Evolutionary conservation across 768 basidiomycete genomes (phyloP), one percentile per base, ranked within the genome.

Genomic region (Calocera viscosa): DNA sequence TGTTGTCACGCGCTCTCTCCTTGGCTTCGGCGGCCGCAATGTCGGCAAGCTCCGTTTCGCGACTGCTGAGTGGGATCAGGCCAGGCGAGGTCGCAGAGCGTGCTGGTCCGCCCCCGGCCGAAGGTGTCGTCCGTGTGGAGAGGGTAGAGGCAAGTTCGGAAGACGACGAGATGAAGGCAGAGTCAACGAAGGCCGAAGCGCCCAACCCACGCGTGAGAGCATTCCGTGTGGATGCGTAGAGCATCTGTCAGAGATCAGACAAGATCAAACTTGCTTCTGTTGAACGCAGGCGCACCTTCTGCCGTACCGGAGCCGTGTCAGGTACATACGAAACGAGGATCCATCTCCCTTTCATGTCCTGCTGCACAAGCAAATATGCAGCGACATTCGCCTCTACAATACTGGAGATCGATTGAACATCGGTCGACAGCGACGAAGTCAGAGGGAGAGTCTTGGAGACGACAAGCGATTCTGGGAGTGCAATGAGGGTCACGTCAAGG

Each of bases 41-140:
- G 66, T 87, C 86, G 0, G 82, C 87, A 69, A 95, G 81, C 74
- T 94, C 93, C 68, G 86, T 82, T 76, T 97, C 94, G 34, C 87
- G 82, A 0, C 84, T 82, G 40, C 87, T 91, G 71, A 96, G 80
- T 1, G 94, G 95, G 24, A 60, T 60, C 11, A 60, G 53, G 14
- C 53, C 53, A 2, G 53, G 53, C 8, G 53, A 60, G 22, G 53
- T 60, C 1, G 10, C n/a, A 5, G 19, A 1, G 24, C 2, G 35
- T 7, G 53, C 19, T 1, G 11, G 30, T n/a, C n/a, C n/a, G 8
- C 40, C 24, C 1, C 39, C 16, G 43, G 14, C 43, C 41, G 34
- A 0, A 17, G 28, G 32, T 0, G 22, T n/a, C 10, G 41, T 10
- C 16, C 11, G 22, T 32, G 1, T 17, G 8, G 33, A 26, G 43